A percentile compares a stretch with the other conserved stretches of the same genome.
Evolutionary conservation across 352 stramenopile species (phyloP).

Genomic region (Blastocystis sp.): DNA sequence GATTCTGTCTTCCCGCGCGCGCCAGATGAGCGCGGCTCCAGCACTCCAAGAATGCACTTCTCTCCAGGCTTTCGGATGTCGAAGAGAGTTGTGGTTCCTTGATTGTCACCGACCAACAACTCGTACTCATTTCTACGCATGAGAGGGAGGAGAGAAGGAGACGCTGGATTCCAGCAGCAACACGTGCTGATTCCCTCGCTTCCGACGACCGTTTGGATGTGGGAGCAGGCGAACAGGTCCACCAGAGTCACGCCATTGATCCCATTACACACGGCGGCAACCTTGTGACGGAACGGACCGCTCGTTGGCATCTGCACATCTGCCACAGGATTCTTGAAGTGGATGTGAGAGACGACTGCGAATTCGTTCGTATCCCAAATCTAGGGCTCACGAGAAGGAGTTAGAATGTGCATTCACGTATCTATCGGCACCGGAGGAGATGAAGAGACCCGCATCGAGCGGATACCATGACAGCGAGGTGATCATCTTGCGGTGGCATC

Average conservation of each 20-base stretch:
- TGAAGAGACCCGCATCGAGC: conserved; percentile 32
- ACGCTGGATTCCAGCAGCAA: conserved; percentile 66
- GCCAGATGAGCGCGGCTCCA: too few relatives aligned
- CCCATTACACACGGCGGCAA: conserved; percentile 10
- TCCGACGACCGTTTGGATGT: neutral
- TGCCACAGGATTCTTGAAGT: conserved; percentile 6
- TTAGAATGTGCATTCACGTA: conserved; percentile 26
- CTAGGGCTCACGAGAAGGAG: neutral
- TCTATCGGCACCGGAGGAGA: conserved; percentile 19
- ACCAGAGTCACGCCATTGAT: conserved; percentile 26
- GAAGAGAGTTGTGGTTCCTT: neutral
- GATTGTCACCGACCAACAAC: conserved; percentile 14
- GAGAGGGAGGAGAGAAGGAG: too few relatives aligned
- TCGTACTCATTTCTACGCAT: conserved; percentile 51
- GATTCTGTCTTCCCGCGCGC: too few relatives aligned
- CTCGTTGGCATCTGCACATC: conserved; percentile 44
- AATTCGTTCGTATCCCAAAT: conserved; percentile 48
- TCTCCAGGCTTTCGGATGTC: conserved; percentile 55
- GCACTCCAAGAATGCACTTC: neutral
- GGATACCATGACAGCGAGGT: conserved; percentile 59
- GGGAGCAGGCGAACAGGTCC: conserved; percentile 35
- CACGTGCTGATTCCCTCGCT: neutral
- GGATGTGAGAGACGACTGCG: conserved; percentile 36
- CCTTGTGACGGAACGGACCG: conserved; percentile 43
- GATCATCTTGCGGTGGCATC: conserved; percentile 57